Evolutionary conservation across 768 basidiomycete species (phyloP).

Genomic region (Calocybe indica): DNA sequence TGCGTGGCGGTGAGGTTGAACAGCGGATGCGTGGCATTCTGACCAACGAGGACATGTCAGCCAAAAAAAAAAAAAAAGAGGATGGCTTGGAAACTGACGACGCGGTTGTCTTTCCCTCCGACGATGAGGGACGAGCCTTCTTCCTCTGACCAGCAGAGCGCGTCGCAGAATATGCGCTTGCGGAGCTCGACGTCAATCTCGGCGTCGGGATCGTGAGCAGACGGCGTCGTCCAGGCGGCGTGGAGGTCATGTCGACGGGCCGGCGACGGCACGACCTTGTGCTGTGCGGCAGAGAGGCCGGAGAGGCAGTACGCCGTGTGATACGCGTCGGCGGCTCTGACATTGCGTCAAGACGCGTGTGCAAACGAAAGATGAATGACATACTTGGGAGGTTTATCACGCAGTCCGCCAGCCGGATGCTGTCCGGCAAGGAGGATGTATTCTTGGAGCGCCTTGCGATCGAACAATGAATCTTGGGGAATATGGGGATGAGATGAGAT

Average conservation of each 20-base stretch:
- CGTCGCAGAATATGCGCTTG: slow-evolving; percentile 40
- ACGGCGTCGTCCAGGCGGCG: slow-evolving; percentile 30
- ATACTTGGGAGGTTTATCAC: slow-evolving; percentile 95
- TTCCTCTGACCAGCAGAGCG: slow-evolving; percentile 65
- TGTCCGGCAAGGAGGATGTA: slow-evolving; percentile 87
- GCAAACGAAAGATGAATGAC: slow-evolving; percentile 12
- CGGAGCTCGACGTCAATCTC: slow-evolving; percentile 18
- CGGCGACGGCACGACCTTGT: slow-evolving; percentile 52
- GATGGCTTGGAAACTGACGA: slow-evolving; percentile 38
- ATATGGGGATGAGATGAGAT: background rate
- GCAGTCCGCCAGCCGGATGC: slow-evolving; percentile 75
- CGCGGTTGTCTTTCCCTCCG: slow-evolving; percentile 56
- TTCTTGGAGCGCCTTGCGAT: slow-evolving; percentile 73
- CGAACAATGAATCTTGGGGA: slow-evolving; percentile 39
- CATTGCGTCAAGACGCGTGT: background rate
- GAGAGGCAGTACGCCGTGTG: slow-evolving; percentile 92
- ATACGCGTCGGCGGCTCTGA: slow-evolving; percentile 85
- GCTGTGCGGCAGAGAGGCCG: slow-evolving; percentile 86
- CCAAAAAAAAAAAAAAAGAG: background rate
- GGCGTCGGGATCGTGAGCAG: slow-evolving; percentile 27
- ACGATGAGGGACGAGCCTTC: slow-evolving; percentile 49
- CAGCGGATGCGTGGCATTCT: slow-evolving; percentile 82
- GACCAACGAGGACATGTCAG: background rate
- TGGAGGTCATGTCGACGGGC: slow-evolving; percentile 26
- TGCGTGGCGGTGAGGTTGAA: slow-evolving; percentile 74